These are phyloP conservation scores for Rhododendron vialii DNA, from an alignment of 148 eudicot genomes.

Conservation along the genomic window DNA sequence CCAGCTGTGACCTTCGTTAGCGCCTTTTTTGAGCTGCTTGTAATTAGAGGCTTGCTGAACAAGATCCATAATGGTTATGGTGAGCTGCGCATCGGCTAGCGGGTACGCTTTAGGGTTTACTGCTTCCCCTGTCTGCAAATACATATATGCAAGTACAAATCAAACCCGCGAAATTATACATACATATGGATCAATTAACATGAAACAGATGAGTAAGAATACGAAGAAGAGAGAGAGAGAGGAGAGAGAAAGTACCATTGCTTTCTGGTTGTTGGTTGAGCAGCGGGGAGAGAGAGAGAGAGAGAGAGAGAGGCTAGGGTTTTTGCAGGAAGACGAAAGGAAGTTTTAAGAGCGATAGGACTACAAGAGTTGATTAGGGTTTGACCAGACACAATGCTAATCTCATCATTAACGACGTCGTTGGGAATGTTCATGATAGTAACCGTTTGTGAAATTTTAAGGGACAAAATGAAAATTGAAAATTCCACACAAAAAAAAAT, in stretches of 20 bases:
- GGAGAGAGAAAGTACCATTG: constrained; percentile 12
- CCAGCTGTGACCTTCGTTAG: constrained; percentile 26
- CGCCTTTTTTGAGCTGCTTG: constrained; percentile 63
- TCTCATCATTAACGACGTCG: neutral
- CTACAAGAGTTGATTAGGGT: neutral
- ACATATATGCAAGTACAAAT: neutral
- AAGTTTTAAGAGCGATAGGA: neutral
- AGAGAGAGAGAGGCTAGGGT: neutral
- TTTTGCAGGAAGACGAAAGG: neutral
- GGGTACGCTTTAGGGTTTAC: constrained; percentile 75
- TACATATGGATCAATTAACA: neutral
- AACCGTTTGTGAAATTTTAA: too few relatives aligned
- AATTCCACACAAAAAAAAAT: neutral
- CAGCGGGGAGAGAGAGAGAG: neutral
- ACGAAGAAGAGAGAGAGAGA: neutral
- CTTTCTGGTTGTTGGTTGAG: neutral
- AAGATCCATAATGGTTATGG: constrained; percentile 53
- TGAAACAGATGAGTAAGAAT: neutral
- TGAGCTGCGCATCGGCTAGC: constrained; percentile 57
- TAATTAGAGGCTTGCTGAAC: constrained; percentile 70
- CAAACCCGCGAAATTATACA: neutral
- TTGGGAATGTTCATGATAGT: neutral
- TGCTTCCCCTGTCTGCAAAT: constrained; percentile 42
- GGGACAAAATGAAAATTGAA: too few relatives aligned
- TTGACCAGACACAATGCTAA: neutral